These are phyloP conservation scores for Eutypella sp. DNA, from an alignment of 2,329 filamentous ascomycete genomes.

Conservation along the genomic window DNA sequence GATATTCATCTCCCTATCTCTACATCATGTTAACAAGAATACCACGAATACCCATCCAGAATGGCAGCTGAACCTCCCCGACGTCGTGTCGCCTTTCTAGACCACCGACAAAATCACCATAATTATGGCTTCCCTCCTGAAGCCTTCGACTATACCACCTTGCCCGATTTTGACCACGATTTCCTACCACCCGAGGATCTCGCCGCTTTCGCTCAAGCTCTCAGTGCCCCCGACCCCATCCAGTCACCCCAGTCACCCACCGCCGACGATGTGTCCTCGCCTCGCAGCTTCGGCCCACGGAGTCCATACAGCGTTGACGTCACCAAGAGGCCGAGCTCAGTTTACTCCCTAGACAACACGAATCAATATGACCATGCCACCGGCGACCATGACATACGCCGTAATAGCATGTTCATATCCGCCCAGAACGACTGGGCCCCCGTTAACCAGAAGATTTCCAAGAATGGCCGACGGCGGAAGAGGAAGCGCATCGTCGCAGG, in stretches of 20 bases:
- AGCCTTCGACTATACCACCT: conserved; percentile 60
- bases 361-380: conserved; percentile 26
- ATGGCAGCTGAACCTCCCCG: conserved; percentile 20
- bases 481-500: conserved; percentile 37
- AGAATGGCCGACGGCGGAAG: conserved; percentile 36
- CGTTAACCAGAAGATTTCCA: conserved; percentile 65
- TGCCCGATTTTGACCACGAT: conserved; percentile 77
- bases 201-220: conserved; percentile 71
- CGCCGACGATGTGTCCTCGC: conserved; percentile 44
- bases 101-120: conserved; percentile 21
- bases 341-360: conserved; percentile 32
- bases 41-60: conserved; percentile 9
- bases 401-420: conserved; percentile 60
- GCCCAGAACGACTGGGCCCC: conserved; percentile 96
- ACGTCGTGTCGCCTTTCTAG: conserved; percentile 17
- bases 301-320: conserved; percentile 36
- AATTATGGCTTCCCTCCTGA: conserved; percentile 56
- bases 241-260: conserved; percentile 59
- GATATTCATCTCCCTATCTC: too few species aligned
- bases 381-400: conserved; percentile 27
- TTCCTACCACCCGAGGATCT: conserved; percentile 73
- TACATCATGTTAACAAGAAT: conserved; percentile 12
- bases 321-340: conserved; percentile 33
- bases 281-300: conserved; percentile 36
- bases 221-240: conserved; percentile 73